phyloP scores from a whole-genome alignment of 805 yeast genomes.

The Yamadazyma nakazawae region DNA sequence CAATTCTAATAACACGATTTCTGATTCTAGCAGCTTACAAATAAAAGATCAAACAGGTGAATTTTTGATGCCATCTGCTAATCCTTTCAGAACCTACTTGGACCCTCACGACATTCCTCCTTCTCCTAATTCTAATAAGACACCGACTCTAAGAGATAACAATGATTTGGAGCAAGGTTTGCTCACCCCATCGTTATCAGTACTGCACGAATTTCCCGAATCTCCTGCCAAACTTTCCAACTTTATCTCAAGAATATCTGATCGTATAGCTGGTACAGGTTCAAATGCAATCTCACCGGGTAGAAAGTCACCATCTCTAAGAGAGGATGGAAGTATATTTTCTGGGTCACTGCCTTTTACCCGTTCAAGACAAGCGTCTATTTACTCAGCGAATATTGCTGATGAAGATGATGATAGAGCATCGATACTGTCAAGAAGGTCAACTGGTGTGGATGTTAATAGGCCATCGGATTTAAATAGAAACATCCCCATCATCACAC shows the following conservation, averaged over 20 bases:
- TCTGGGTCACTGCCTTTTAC: neutral
- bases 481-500: conserved; percentile 1
- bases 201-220: conserved; percentile 11
- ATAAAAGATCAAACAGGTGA: neutral
- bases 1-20: neutral
- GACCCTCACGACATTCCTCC: conserved; percentile 5
- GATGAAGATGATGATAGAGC: neutral
- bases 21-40: neutral
- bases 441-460: conserved; percentile 7
- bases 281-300: conserved; percentile 1
- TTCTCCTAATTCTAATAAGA: conserved; percentile 9
- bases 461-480: neutral
- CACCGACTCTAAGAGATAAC: neutral
- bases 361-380: conserved; percentile 2
- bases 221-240: conserved; percentile 24
- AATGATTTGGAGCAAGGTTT: conserved; percentile 20
- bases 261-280: conserved; percentile 36
- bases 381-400: neutral
- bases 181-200: conserved; percentile 10
- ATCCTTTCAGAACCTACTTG: conserved; percentile 5
- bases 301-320: neutral
- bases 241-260: conserved; percentile 27
- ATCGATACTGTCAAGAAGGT: conserved; percentile 1
- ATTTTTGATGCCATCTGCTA: conserved; percentile 1
- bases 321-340: conserved; percentile 1